Conservation (phyloP, 148 eudicot species). For the Polygonum aviculare region DNA sequence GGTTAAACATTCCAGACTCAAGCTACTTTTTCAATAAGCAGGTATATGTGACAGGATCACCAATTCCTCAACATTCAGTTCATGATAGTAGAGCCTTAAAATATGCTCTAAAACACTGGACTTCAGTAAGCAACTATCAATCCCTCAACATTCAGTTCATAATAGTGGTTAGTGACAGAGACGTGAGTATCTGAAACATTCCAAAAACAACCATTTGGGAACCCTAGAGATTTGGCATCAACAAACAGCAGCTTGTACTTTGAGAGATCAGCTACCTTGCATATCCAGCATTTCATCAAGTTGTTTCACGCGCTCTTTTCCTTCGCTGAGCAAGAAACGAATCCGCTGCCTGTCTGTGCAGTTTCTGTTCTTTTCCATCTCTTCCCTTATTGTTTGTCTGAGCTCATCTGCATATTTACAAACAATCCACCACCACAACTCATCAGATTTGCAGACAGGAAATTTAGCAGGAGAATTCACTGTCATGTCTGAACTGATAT, state of each 20-base stretch:
- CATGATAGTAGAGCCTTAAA: too few relatives aligned
- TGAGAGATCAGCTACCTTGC: slow-evolving; percentile 54
- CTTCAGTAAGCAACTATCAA: too few relatives aligned
- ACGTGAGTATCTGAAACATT: too few relatives aligned
- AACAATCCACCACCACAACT: neutral
- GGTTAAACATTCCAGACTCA: too few relatives aligned
- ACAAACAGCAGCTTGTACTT: neutral
- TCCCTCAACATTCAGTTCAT: too few relatives aligned
- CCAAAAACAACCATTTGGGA: neutral
- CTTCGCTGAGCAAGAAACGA: slow-evolving; percentile 71
- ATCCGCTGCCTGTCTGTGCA: slow-evolving; percentile 78
- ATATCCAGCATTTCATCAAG: slow-evolving; percentile 92
- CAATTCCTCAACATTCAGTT: too few relatives aligned
- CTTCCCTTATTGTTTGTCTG: slow-evolving; percentile 59
- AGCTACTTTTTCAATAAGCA: too few relatives aligned
- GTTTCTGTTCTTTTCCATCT: slow-evolving; percentile 62
- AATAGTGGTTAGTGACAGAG: too few relatives aligned
- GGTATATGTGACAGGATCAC: too few relatives aligned
- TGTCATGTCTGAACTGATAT: neutral
- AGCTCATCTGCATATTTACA: slow-evolving; percentile 45
- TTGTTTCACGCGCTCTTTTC: slow-evolving; percentile 51
- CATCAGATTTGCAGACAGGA: neutral
- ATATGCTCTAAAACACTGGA: too few relatives aligned
- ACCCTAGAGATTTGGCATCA: neutral
- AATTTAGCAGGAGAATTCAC: neutral